Evolutionary conservation across 2,329 filamentous ascomycete species (phyloP).

Genomic region (Geoglossum cookeanum): DNA sequence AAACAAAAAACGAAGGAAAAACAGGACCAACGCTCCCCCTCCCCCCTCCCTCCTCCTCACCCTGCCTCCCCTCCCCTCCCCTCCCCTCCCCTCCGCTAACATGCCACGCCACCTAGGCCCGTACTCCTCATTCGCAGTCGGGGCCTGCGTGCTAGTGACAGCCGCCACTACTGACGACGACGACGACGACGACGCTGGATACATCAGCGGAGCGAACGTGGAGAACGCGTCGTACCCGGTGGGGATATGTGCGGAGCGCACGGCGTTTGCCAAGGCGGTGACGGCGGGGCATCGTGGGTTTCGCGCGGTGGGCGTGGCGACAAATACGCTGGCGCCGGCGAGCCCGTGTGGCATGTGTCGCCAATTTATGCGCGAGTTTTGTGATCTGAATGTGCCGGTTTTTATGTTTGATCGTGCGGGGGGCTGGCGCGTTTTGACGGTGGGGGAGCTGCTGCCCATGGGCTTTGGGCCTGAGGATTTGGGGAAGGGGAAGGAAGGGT

Average conservation of each 20-base stretch:
- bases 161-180: constrained; percentile 16
- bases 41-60: too few species aligned
- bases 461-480: constrained; percentile 12
- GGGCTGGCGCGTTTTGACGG: constrained; percentile 46
- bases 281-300: constrained; percentile 34
- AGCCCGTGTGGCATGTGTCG: constrained; percentile 89
- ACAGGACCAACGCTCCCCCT: too few species aligned
- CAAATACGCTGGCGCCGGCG: constrained; percentile 49
- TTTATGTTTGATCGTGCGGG: constrained; percentile 84
- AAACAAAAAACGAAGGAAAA: neutral
- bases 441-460: constrained; percentile 37
- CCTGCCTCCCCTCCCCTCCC: too few species aligned
- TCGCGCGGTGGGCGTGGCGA: constrained; percentile 68
- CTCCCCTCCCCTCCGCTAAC: too few species aligned
- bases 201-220: constrained; percentile 64
- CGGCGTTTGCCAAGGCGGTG: constrained; percentile 69
- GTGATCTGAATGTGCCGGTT: constrained; percentile 47
- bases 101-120: constrained; percentile 31
- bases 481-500: neutral
- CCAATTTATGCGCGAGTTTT: constrained; percentile 76
- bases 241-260: constrained; percentile 85
- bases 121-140: constrained; percentile 84
- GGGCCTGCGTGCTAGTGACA: constrained; percentile 52
- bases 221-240: constrained; percentile 91
- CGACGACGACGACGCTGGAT: constrained; percentile 16